Evolutionary conservation across 2,329 filamentous ascomycete genomes (phyloP).

Genomic region (Didymella arachidicola): DNA sequence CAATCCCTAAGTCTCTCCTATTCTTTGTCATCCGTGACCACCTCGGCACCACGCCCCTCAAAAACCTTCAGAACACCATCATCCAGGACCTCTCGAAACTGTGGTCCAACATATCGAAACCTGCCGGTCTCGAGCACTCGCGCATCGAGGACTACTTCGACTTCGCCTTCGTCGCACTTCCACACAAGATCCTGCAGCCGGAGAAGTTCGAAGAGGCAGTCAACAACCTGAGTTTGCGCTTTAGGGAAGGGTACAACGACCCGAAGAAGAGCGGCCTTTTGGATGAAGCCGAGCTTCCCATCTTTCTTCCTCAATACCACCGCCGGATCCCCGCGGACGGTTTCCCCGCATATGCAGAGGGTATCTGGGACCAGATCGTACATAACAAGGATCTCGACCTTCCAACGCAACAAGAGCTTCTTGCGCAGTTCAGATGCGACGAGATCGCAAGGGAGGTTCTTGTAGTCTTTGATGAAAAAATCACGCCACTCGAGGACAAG

Average conservation of each 20-base stretch:
- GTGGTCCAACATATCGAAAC: constrained; percentile 93
- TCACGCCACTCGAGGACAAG: constrained; percentile 83
- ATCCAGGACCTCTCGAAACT: constrained; percentile 90
- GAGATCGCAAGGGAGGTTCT: constrained; percentile 93
- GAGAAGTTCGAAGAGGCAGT: constrained; percentile 88
- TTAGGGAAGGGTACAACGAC: constrained; percentile 80
- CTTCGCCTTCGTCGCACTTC: constrained; percentile 93
- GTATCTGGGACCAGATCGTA: constrained; percentile 98
- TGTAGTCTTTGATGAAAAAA: constrained; percentile 79
- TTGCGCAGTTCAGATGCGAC: constrained; percentile 97
- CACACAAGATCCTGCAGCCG: constrained; percentile 95
- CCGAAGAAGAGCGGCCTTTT: constrained; percentile 67
- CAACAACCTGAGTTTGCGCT: constrained; percentile 78
- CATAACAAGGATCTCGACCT: constrained; percentile 98
- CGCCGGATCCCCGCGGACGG: constrained; percentile 94
- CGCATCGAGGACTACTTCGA: constrained; percentile 98
- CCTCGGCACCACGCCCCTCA: constrained; percentile 86
- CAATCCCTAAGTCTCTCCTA: constrained; percentile 85
- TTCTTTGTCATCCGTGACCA: constrained; percentile 99
- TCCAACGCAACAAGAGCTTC: constrained; percentile 93
- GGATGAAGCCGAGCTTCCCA: constrained; percentile 76
- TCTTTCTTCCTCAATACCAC: constrained; percentile 95
- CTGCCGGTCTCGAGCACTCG: constrained; percentile 83
- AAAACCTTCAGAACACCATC: constrained; percentile 88
- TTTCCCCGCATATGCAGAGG: constrained; percentile 91